phyloP scores from a whole-genome alignment of 768 basidiomycete genomes.

The Fibroporia radiculosa region DNA sequence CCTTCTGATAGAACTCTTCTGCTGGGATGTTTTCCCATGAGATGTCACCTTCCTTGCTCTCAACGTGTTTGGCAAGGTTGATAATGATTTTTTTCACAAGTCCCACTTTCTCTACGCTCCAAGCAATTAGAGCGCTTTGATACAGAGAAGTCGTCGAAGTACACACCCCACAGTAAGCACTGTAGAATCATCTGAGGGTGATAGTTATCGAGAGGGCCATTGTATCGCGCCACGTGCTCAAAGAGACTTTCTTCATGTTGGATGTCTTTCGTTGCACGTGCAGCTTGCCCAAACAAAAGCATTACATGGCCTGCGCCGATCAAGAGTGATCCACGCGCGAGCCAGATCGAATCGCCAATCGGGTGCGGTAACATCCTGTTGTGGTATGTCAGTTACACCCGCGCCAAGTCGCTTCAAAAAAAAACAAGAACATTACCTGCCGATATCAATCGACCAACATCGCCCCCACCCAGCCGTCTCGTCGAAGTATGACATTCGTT shows the following conservation, averaged over 20 bases:
- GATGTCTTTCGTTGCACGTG: not conserved
- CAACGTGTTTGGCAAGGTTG: slow-evolving; percentile 46
- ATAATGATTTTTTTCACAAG: slow-evolving; percentile 77
- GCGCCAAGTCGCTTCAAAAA: not conserved
- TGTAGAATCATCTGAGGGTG: slow-evolving; percentile 92
- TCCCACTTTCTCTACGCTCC: slow-evolving; percentile 63
- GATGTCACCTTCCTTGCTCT: slow-evolving; percentile 22
- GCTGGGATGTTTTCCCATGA: slow-evolving; percentile 47
- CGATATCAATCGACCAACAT: slow-evolving; percentile 62
- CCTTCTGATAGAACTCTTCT: slow-evolving; percentile 44
- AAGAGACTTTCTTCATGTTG: slow-evolving; percentile 51
- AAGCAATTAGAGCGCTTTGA: not conserved
- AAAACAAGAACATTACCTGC: slow-evolving; percentile 37
- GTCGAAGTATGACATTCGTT: slow-evolving; percentile 88
- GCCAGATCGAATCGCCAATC: slow-evolving; percentile 90
- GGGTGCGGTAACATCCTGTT: slow-evolving; percentile 67
- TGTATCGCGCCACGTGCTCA: slow-evolving; percentile 72
- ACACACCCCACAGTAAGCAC: slow-evolving; percentile 85
- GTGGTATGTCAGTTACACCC: not conserved
- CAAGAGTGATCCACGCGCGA: slow-evolving; percentile 73
- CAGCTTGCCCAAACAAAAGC: slow-evolving; percentile 61
- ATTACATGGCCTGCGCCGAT: slow-evolving; percentile 80
- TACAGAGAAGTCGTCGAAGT: slow-evolving; percentile 1
- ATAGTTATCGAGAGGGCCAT: slow-evolving; percentile 85
- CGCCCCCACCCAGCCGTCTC: slow-evolving; percentile 73